Conservation (phyloP, 805 yeast genomes). For the Candida caryicola region DNA sequence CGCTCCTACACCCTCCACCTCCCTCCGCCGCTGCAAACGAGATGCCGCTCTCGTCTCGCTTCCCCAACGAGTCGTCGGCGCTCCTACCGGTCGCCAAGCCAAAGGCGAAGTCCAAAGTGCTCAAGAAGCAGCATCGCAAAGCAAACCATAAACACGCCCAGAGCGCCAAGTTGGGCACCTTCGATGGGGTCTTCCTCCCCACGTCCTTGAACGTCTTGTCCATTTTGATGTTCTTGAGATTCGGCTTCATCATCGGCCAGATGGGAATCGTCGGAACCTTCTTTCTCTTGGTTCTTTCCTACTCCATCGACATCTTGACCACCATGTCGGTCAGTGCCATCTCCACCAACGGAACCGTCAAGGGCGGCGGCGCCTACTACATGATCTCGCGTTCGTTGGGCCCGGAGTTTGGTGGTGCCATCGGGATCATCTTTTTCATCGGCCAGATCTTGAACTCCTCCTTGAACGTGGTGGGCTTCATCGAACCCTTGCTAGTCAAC, state of each 20-base stretch:
- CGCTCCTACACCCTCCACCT: too few relatives aligned
- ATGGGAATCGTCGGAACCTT: constrained; percentile 84
- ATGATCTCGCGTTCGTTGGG: constrained; percentile 95
- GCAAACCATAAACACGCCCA: background rate
- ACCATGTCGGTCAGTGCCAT: constrained; percentile 91
- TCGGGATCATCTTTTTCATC: constrained; percentile 88
- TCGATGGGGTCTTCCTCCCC: constrained; percentile 90
- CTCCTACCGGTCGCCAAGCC: constrained; percentile 1
- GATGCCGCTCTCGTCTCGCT: background rate
- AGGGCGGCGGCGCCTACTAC: constrained; percentile 98
- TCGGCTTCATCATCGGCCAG: constrained; percentile 94
- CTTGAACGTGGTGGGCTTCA: constrained; percentile 91
- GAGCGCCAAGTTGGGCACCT: constrained; percentile 63
- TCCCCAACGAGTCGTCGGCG: constrained; percentile 4
- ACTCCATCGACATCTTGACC: constrained; percentile 77
- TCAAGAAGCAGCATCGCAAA: constrained; percentile 1
- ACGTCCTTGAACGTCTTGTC: constrained; percentile 90
- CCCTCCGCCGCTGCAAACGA: background rate
- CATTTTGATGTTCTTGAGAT: constrained; percentile 90
- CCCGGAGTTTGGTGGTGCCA: constrained; percentile 97
- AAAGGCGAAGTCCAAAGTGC: background rate
- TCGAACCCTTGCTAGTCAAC: constrained; percentile 83
- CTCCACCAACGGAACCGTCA: constrained; percentile 94
- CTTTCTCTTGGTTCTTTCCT: constrained; percentile 65
- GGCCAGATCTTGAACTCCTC: constrained; percentile 94